These are phyloP conservation scores for Pichia cephalocereana DNA, from an alignment of 805 yeast genomes.

Conservation along the genomic window DNA sequence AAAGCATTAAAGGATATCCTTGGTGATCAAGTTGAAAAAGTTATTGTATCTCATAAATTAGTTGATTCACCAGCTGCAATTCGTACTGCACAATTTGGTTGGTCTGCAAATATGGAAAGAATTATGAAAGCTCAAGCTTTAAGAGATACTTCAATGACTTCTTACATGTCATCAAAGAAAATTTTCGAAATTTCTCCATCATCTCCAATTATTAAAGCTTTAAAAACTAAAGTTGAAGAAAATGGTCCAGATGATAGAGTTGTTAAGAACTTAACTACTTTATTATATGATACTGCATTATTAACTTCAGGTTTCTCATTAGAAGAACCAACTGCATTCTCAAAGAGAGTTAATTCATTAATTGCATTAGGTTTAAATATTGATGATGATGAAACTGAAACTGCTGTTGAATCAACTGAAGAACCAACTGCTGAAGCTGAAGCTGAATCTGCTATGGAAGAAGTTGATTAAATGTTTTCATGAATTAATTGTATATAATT, in stretches of 20 bases:
- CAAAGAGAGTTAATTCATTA: constrained; percentile 96
- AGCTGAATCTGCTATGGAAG: constrained; percentile 97
- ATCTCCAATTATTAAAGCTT: constrained; percentile 90
- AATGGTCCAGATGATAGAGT: constrained; percentile 98
- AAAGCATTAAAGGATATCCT: constrained; percentile 93
- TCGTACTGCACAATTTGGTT: constrained; percentile 99
- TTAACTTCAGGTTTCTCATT: constrained; percentile 98
- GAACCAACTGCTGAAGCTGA: constrained; percentile 33
- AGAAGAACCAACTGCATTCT: constrained; percentile 97
- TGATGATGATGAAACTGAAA: constrained; percentile 59
- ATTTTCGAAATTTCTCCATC: constrained; percentile 97
- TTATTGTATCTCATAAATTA: constrained; percentile 93
- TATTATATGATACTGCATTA: constrained; percentile 95
- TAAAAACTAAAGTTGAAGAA: constrained; percentile 91
- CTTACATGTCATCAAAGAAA: constrained; percentile 99
- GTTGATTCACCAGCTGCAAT: constrained; percentile 99
- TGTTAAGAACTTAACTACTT: constrained; percentile 93
- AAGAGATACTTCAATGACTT: constrained; percentile 97
- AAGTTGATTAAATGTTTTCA: constrained; percentile 66
- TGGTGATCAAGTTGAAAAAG: constrained; percentile 99
- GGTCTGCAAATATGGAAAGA: constrained; percentile 99
- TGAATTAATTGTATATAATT: background rate
- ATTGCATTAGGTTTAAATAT: constrained; percentile 97
- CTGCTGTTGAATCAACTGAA: constrained; percentile 25
- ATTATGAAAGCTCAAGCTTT: constrained; percentile 99